Conservation (phyloP, 352 stramenopile species). For the Phytophthora sp. region DNA sequence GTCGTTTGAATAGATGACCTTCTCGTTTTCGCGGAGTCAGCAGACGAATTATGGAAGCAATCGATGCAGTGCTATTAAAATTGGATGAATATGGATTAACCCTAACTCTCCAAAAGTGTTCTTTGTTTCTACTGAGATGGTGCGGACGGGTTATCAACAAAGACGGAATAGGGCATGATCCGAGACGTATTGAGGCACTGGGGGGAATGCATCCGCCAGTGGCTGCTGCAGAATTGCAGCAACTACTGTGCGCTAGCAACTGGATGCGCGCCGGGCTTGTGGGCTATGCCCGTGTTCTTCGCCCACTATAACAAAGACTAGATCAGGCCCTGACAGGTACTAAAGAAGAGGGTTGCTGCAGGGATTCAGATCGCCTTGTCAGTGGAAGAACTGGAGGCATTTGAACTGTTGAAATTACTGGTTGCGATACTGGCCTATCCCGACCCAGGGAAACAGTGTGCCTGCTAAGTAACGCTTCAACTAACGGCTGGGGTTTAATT, state of each 20-base stretch:
- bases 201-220: neutral
- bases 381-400: neutral
- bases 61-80: slow-evolving; percentile 15
- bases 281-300: slow-evolving; percentile 14
- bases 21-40: slow-evolving; percentile 21
- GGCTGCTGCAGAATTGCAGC: too few relatives aligned
- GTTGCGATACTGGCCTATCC: neutral
- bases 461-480: slow-evolving; percentile 1
- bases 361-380: slow-evolving; percentile 10
- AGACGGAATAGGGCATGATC: slow-evolving; percentile 17
- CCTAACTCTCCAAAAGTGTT: slow-evolving; percentile 31
- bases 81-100: slow-evolving; percentile 19
- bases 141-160: slow-evolving; percentile 32
- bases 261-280: slow-evolving; percentile 25
- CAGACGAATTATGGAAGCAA: slow-evolving; percentile 16
- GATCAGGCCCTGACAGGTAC: slow-evolving; percentile 4
- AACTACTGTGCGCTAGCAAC: slow-evolving; percentile 30
- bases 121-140: slow-evolving; percentile 19
- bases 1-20: slow-evolving; percentile 42
- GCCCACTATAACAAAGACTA: slow-evolving; percentile 24
- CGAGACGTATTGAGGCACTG: slow-evolving; percentile 12
- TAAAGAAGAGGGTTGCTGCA: slow-evolving; percentile 9
- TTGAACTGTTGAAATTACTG: neutral
- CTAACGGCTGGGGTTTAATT: slow-evolving; percentile 1
- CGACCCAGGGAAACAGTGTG: neutral